These are phyloP conservation scores for Tolypocladium ophioglossoides DNA, from an alignment of 2,329 filamentous ascomycete species.

Conservation along the genomic window DNA sequence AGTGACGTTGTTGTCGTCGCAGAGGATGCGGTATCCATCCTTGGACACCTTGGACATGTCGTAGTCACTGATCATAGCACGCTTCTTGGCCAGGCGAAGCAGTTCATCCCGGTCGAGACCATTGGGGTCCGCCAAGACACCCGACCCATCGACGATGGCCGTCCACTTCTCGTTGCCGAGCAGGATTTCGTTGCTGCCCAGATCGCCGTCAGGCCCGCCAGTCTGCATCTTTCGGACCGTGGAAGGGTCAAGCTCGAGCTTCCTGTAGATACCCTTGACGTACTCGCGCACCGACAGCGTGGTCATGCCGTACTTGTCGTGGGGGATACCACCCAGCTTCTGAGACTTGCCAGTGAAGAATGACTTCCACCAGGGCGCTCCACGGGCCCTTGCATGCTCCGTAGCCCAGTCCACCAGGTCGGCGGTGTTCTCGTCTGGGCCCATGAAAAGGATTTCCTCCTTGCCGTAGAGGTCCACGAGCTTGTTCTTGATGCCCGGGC, in stretches of 20 bases:
- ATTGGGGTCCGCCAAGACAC: slow-evolving; percentile 86
- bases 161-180: slow-evolving; percentile 94
- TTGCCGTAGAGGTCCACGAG: slow-evolving; percentile 93
- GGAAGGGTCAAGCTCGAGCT: slow-evolving; percentile 78
- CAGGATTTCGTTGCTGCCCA: slow-evolving; percentile 96
- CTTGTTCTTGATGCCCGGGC: slow-evolving; percentile 96
- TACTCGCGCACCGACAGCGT: slow-evolving; percentile 94
- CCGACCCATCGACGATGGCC: slow-evolving; percentile 89
- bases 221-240: slow-evolving; percentile 92
- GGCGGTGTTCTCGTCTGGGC: slow-evolving; percentile 96
- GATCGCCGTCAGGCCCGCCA: slow-evolving; percentile 89
- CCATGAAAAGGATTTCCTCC: slow-evolving; percentile 96
- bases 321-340: slow-evolving; percentile 89
- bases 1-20: slow-evolving; percentile 83
- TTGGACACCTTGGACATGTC: slow-evolving; percentile 76
- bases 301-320: slow-evolving; percentile 96
- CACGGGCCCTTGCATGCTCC: slow-evolving; percentile 75
- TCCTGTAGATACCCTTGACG: slow-evolving; percentile 92
- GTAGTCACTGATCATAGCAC: slow-evolving; percentile 83
- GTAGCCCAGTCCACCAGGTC: slow-evolving; percentile 99
- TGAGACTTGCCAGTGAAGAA: slow-evolving; percentile 99
- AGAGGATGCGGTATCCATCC: slow-evolving; percentile 82
- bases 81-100: slow-evolving; percentile 69
- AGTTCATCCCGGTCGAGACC: slow-evolving; percentile 81
- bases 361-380: slow-evolving; percentile 98